Evolutionary conservation across 331 rosid species (phyloP).

Genomic region (Saraca asoca): DNA sequence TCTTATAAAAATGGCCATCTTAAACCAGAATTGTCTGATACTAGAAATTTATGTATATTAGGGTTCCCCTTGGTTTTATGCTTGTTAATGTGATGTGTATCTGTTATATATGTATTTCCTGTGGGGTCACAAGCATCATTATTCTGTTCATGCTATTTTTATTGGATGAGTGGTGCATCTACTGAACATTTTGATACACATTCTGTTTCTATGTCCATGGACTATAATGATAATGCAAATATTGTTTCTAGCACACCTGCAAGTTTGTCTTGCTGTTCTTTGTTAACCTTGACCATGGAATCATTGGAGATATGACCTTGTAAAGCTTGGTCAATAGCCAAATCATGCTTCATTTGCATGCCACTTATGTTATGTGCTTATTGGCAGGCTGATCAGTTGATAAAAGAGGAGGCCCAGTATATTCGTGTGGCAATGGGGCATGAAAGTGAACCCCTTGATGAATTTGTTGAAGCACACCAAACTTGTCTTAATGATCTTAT

Average conservation of each 20-base stretch:
- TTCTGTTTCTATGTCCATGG: neutral
- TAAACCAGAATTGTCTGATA: neutral
- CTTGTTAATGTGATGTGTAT: neutral
- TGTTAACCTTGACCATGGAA: constrained; percentile 2
- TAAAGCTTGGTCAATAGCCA: neutral
- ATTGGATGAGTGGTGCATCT: constrained; percentile 2
- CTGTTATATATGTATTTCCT: too few species aligned
- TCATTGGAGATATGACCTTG: constrained; percentile 13
- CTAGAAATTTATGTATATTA: neutral
- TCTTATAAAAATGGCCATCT: neutral
- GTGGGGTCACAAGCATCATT: too few species aligned
- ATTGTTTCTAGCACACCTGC: neutral
- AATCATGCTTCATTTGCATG: constrained; percentile 2
- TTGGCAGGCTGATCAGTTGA: constrained; percentile 70
- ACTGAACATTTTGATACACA: neutral
- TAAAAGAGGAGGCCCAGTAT: constrained; percentile 69
- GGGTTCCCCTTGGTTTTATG: constrained; percentile 1
- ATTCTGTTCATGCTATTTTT: too few species aligned
- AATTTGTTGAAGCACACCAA: constrained; percentile 84
- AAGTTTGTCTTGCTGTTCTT: constrained; percentile 12
- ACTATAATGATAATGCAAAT: constrained; percentile 4
- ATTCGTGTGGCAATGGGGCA: constrained; percentile 87
- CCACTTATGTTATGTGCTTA: constrained; percentile 35
- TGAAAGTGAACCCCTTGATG: constrained; percentile 74
- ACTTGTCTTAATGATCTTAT: constrained; percentile 80